Conservation (phyloP, 2,329 filamentous ascomycete species). For the Calonectria hawksworthii region DNA sequence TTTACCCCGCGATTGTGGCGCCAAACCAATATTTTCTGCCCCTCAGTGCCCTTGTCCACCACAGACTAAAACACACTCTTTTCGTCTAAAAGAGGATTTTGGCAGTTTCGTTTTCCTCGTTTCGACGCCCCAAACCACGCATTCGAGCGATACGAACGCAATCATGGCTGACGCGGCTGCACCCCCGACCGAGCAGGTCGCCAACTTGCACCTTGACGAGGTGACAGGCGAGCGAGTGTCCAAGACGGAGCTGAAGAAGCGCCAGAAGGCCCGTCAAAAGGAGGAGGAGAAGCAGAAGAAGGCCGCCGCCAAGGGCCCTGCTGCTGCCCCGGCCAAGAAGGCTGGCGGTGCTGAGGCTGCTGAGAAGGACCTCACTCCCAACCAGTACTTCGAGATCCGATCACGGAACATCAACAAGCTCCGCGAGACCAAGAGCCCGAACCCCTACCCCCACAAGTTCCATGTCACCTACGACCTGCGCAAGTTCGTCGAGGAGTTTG, state of each 20-base stretch:
- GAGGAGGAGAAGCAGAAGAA: constrained; percentile 92
- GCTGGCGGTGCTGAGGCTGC: constrained; percentile 70
- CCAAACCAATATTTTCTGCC: constrained; percentile 43
- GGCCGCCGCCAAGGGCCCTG: constrained; percentile 78
- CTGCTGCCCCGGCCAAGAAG: constrained; percentile 71
- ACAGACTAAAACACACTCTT: constrained; percentile 42
- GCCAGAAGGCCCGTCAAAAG: constrained; percentile 89
- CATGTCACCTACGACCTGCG: constrained; percentile 85
- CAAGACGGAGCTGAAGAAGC: constrained; percentile 94
- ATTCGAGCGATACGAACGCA: constrained; percentile 36
- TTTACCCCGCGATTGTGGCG: constrained; percentile 50
- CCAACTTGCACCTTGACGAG: constrained; percentile 88
- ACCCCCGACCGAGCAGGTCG: constrained; percentile 64
- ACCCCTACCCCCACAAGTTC: constrained; percentile 89
- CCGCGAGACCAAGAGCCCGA: constrained; percentile 55
- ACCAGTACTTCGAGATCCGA: constrained; percentile 94
- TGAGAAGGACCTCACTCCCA: constrained; percentile 70
- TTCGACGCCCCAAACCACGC: constrained; percentile 1
- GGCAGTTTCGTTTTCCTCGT: constrained; percentile 30
- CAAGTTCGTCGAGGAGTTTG: constrained; percentile 84
- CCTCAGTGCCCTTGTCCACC: constrained; percentile 48
- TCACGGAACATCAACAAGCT: constrained; percentile 77
- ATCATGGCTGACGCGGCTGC: constrained; percentile 52
- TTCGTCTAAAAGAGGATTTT: constrained; percentile 37
- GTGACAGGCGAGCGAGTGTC: constrained; percentile 90